Conservation (phyloP, 2,329 filamentous ascomycete species). For the Ophiobolus disseminans region DNA sequence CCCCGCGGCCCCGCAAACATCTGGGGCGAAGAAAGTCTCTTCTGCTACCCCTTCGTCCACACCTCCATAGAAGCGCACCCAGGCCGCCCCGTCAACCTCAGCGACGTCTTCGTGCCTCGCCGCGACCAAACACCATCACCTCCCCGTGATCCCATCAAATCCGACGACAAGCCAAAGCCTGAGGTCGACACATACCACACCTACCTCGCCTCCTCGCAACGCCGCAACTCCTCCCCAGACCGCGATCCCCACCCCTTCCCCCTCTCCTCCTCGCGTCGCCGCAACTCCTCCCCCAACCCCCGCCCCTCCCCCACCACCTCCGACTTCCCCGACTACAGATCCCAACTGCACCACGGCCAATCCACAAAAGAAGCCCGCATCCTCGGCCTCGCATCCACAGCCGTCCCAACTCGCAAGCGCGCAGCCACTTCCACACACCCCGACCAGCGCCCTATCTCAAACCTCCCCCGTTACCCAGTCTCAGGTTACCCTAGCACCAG, state of each 20-base stretch:
- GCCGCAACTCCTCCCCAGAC: conserved; percentile 17
- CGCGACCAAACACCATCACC: too few species aligned
- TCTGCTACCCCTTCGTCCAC: not conserved
- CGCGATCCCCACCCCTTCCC: not conserved
- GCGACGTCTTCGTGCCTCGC: too few species aligned
- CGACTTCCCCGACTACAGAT: not conserved
- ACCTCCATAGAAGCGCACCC: conserved; percentile 14
- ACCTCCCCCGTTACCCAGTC: not conserved
- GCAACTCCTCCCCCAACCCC: conserved; percentile 1
- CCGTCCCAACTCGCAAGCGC: not conserved
- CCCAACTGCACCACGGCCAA: not conserved
- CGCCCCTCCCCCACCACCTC: not conserved
- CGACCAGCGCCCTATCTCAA: not conserved
- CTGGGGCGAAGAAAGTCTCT: not conserved
- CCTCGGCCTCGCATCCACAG: not conserved
- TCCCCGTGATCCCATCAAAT: conserved; percentile 2
- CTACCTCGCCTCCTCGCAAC: conserved; percentile 13
- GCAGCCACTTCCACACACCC: not conserved
- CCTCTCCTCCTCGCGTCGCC: conserved; percentile 6
- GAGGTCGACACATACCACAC: conserved; percentile 4
- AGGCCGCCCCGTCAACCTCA: conserved; percentile 18
- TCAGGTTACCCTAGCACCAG: not conserved
- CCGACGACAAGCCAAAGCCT: conserved; percentile 2
- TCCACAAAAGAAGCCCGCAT: not conserved
- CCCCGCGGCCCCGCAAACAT: not conserved